Percentiles rank a stretch among this genome's conserved stretches.
phyloP scores from a whole-genome alignment of 2,329 filamentous ascomycete genomes.

The Moelleriella libera region DNA sequence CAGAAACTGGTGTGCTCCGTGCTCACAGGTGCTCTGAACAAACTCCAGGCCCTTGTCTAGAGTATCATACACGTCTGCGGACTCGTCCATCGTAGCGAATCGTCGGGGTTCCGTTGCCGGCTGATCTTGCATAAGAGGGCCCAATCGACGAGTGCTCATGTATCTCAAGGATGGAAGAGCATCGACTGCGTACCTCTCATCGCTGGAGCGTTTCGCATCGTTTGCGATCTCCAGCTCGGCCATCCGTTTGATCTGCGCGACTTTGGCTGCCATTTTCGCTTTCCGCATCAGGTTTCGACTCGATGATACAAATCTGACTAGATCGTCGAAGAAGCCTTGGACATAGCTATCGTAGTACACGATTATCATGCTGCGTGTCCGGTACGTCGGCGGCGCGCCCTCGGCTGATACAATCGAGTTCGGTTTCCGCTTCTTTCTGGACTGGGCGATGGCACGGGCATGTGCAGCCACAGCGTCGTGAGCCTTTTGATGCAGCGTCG shows the following conservation, averaged over 20 bases:
- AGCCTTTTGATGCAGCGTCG: conserved; percentile 19
- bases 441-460: conserved; percentile 29
- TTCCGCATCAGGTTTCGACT: conserved; percentile 77
- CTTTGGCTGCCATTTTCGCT: conserved; percentile 69
- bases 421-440: conserved; percentile 35
- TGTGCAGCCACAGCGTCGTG: conserved; percentile 31
- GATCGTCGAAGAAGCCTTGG: conserved; percentile 66
- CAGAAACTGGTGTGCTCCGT: conserved; percentile 79
- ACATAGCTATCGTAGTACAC: conserved; percentile 89
- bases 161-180: conserved; percentile 25
- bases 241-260: conserved; percentile 48
- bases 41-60: conserved; percentile 68
- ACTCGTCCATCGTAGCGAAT: not conserved
- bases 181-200: conserved; percentile 14
- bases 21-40: conserved; percentile 71
- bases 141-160: conserved; percentile 21
- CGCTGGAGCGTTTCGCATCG: conserved; percentile 26
- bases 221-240: conserved; percentile 44
- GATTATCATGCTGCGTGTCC: conserved; percentile 62
- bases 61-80: conserved; percentile 48
- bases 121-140: conserved; percentile 13
- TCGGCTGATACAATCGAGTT: conserved; percentile 36
- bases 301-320: conserved; percentile 69
- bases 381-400: conserved; percentile 40
- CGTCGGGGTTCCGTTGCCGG: conserved; percentile 2